Conservation (phyloP, 306 rosid species). For the Rosa lucieae region DNA sequence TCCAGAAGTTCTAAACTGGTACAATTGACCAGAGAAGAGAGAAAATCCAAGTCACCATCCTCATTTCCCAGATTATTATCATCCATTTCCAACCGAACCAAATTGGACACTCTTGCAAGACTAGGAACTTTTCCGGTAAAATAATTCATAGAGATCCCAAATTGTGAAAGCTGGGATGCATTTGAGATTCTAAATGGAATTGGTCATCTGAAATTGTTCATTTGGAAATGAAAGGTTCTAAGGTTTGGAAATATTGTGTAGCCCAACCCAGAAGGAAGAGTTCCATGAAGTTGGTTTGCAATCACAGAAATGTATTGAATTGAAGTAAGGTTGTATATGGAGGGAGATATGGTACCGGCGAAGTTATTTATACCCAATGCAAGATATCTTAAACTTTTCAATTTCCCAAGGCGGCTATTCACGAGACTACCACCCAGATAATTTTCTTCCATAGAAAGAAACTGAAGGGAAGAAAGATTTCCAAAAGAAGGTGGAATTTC, state of each 20-base stretch:
- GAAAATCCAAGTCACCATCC: conserved; percentile 27
- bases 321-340: conserved; percentile 3
- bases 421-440: neutral
- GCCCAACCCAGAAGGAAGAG: conserved; percentile 20
- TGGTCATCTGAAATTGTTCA: neutral
- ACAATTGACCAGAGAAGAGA: conserved; percentile 24
- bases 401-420: neutral
- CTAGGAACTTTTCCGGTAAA: conserved; percentile 32
- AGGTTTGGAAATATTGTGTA: neutral
- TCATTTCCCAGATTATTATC: conserved; percentile 19
- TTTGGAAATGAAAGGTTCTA: neutral
- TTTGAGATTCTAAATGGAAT: conserved; percentile 11
- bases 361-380: neutral
- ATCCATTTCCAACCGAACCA: neutral
- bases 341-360: neutral
- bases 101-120: neutral
- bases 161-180: conserved; percentile 8
- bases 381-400: neutral
- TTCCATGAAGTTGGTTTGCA: conserved; percentile 23
- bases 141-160: neutral
- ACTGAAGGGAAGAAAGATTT: too few species aligned
- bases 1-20: neutral
- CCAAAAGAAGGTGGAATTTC: too few species aligned
- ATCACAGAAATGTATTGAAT: neutral
- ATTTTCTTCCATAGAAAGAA: neutral